Percentiles rank a stretch among this genome's conserved stretches.
Evolutionary conservation across 2,329 filamentous ascomycete species (phyloP).

Genomic region (Pleurostoma richardsiae): DNA sequence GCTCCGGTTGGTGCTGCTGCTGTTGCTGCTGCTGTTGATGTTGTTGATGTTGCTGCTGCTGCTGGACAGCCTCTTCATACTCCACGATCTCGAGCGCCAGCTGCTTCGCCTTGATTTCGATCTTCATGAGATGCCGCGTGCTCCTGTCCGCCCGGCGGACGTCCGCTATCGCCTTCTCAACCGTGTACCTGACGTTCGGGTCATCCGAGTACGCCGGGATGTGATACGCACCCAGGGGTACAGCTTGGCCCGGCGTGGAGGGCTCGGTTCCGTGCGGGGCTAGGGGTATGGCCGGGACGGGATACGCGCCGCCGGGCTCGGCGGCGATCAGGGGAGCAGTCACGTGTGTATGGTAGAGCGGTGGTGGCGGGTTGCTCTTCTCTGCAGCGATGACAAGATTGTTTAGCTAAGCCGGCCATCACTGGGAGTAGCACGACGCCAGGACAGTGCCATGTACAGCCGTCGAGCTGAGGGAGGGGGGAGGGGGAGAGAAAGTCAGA

Average conservation of each 20-base stretch:
- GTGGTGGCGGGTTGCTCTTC: constrained; percentile 5
- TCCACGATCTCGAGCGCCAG: constrained; percentile 47
- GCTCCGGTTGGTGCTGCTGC: too few relatives aligned
- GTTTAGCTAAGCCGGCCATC: too few relatives aligned
- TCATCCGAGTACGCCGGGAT: constrained; percentile 20
- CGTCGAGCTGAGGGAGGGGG: not conserved
- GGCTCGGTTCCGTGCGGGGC: too few relatives aligned
- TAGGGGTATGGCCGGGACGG: not conserved
- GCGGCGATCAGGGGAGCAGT: constrained; percentile 5
- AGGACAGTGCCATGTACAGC: too few relatives aligned
- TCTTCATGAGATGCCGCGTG: constrained; percentile 41
- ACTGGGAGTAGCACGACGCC: too few relatives aligned
- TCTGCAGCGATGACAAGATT: constrained; percentile 1
- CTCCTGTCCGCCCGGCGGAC: constrained; percentile 36
- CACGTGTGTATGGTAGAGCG: constrained; percentile 6
- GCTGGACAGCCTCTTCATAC: constrained; percentile 34
- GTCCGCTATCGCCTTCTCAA: constrained; percentile 41
- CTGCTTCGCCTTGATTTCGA: constrained; percentile 50
- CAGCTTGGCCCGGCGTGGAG: not conserved
- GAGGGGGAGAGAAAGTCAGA: not conserved
- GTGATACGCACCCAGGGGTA: constrained; percentile 9
- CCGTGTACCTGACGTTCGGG: constrained; percentile 33
- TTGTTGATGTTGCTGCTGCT: not conserved
- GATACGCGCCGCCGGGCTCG: not conserved
- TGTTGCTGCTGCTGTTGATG: too few relatives aligned